Evolutionary conservation across 2,329 filamentous ascomycete genomes (phyloP).

Genomic region (Sporothrix brasiliensis): DNA sequence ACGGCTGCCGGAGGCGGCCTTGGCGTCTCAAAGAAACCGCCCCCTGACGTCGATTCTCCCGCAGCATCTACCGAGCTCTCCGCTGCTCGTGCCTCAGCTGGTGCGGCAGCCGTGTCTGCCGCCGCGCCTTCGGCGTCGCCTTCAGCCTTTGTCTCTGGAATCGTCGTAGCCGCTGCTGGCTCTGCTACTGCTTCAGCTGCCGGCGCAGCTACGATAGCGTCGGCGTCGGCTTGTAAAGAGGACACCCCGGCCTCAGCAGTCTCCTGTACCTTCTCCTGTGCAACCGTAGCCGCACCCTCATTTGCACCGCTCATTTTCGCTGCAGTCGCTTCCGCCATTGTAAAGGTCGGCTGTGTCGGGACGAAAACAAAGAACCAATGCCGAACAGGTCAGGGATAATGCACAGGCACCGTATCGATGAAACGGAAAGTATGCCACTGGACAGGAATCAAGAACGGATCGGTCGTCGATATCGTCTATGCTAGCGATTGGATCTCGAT

Average conservation of each 20-base stretch:
- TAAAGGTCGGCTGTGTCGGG: neutral
- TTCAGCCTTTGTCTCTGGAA: neutral
- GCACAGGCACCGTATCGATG: neutral
- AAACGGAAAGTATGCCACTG: neutral
- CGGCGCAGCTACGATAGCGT: constrained; percentile 36
- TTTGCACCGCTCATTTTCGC: constrained; percentile 36
- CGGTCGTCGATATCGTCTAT: neutral
- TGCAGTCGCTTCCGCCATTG: constrained; percentile 33
- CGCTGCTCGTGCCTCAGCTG: neutral
- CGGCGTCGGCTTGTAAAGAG: neutral
- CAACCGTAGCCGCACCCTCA: constrained; percentile 35
- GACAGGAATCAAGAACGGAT: neutral
- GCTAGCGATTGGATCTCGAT: neutral
- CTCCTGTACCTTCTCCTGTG: constrained; percentile 39
- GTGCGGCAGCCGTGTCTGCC: neutral
- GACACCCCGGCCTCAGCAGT: constrained; percentile 37
- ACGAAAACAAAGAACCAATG: neutral
- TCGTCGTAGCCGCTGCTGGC: neutral
- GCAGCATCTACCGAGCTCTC: neutral
- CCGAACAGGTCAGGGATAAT: neutral
- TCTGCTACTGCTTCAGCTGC: neutral
- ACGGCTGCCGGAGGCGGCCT: constrained; percentile 28
- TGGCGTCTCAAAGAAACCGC: constrained; percentile 22
- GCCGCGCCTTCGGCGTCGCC: neutral
- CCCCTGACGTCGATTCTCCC: neutral